These are phyloP conservation scores for Starmerella bacillaris DNA, from an alignment of 805 yeast genomes.

Conservation along the genomic window DNA sequence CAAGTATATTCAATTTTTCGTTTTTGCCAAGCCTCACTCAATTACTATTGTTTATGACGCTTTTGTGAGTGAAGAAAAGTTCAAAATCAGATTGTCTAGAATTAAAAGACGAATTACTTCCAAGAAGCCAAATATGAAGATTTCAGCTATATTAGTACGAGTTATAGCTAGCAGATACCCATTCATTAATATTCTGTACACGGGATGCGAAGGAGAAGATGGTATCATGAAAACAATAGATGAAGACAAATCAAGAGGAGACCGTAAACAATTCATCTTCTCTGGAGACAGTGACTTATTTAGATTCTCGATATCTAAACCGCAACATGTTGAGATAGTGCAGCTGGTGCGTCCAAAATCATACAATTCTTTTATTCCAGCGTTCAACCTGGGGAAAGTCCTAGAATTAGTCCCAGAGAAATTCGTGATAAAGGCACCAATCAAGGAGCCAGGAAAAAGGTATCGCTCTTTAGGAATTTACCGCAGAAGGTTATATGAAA, in stretches of 20 bases:
- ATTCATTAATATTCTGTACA: not conserved
- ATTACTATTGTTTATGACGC: slow-evolving; percentile 4
- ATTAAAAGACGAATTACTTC: not conserved
- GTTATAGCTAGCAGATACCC: not conserved
- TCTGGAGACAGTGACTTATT: slow-evolving; percentile 5
- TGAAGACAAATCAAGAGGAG: slow-evolving; percentile 2
- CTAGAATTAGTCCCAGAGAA: not conserved
- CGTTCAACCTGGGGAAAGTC: not conserved
- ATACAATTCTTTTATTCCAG: no score
- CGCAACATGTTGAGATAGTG: slow-evolving; percentile 1
- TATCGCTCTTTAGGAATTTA: not conserved
- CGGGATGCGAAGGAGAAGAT: slow-evolving; percentile 10
- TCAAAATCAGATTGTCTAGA: slow-evolving; percentile 2
- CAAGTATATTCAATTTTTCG: not conserved
- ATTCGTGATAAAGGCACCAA: not conserved
- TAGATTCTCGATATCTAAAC: not conserved
- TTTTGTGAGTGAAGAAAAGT: slow-evolving; percentile 3
- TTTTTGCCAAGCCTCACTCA: slow-evolving; percentile 1
- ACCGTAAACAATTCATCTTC: slow-evolving; percentile 6
- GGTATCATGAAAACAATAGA: slow-evolving; percentile 8
- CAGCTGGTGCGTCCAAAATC: no score
- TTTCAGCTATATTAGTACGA: not conserved
- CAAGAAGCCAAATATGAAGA: not conserved
- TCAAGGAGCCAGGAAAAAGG: not conserved
- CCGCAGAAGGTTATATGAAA: not conserved